Conservation (phyloP, 192 early-diverging fungal species). For the Linnemannia exigua region DNA sequence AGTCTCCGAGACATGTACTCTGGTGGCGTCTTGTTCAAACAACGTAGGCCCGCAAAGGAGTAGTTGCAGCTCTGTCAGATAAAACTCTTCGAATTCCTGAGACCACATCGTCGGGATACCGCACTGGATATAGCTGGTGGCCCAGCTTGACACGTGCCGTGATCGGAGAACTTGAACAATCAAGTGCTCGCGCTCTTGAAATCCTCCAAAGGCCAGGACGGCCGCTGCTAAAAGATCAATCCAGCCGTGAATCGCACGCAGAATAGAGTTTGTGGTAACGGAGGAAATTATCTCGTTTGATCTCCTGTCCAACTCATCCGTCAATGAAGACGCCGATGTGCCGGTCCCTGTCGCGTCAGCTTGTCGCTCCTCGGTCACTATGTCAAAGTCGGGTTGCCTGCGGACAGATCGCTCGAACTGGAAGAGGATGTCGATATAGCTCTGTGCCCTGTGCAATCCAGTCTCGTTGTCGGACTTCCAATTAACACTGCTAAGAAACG, state of each 20-base stretch:
- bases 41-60: constrained; percentile 25
- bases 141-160: constrained; percentile 29
- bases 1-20: neutral
- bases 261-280: constrained; percentile 10
- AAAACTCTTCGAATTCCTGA: constrained; percentile 23
- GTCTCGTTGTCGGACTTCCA: constrained; percentile 11
- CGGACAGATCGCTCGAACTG: constrained; percentile 46
- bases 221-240: constrained; percentile 33
- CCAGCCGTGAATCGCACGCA: constrained; percentile 44
- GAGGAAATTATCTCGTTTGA: neutral
- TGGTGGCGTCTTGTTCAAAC: neutral
- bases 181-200: constrained; percentile 24
- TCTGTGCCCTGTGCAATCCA: constrained; percentile 2
- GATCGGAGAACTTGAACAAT: constrained; percentile 36
- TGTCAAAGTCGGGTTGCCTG: constrained; percentile 51
- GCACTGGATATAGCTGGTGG: constrained; percentile 38
- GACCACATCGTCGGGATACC: constrained; percentile 32
- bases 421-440: constrained; percentile 51
- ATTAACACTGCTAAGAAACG: constrained; percentile 8
- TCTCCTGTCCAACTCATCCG: neutral
- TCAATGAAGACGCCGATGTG: neutral
- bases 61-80: constrained; percentile 31
- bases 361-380: constrained; percentile 10
- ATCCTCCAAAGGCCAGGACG: constrained; percentile 26
- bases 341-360: neutral